Percentiles rank a stretch among this genome's conserved stretches.
phyloP scores from a whole-genome alignment of 2,329 filamentous ascomycete genomes.

The Harringtonia lauricola region DNA sequence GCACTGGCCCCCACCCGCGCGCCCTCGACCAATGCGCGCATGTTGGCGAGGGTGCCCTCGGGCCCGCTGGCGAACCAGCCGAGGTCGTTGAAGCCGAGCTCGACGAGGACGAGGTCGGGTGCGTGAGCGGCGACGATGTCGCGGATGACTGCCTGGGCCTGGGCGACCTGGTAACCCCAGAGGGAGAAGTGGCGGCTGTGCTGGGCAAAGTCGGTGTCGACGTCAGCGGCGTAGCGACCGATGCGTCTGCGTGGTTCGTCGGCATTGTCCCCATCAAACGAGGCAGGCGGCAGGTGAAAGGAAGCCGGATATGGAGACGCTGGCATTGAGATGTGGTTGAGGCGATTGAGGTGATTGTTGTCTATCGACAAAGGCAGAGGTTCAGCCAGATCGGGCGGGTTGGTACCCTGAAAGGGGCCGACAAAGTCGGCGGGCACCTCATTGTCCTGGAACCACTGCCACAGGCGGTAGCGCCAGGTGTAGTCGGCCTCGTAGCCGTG shows the following conservation, averaged over 20 bases:
- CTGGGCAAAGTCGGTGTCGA: constrained; percentile 10
- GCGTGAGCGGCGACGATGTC: constrained; percentile 13
- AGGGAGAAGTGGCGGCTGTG: constrained; percentile 17
- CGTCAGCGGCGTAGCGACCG: constrained; percentile 17
- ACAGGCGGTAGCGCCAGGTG: constrained; percentile 25
- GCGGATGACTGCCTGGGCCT: constrained; percentile 13
- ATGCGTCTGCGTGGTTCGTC: too few relatives aligned
- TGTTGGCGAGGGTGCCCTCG: constrained; percentile 6
- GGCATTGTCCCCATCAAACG: too few relatives aligned
- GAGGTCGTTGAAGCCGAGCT: constrained; percentile 16
- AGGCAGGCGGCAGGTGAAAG: too few relatives aligned
- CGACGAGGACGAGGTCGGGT: constrained; percentile 18
- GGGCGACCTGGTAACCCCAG: constrained; percentile 18
- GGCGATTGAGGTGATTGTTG: too few relatives aligned
- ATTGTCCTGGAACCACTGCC: constrained; percentile 19
- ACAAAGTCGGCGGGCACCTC: constrained; percentile 14
- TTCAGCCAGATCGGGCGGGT: neutral
- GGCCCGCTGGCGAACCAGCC: constrained; percentile 13
- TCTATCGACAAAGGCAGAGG: too few relatives aligned
- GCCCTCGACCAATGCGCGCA: constrained; percentile 14
- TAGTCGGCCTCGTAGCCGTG: constrained; percentile 21
- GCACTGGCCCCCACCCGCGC: constrained; percentile 11
- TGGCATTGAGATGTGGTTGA: neutral
- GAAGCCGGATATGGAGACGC: neutral
- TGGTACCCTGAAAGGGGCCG: constrained; percentile 14